Conservation (phyloP, 179 eudicot genomes). For the Silene coronaria region DNA sequence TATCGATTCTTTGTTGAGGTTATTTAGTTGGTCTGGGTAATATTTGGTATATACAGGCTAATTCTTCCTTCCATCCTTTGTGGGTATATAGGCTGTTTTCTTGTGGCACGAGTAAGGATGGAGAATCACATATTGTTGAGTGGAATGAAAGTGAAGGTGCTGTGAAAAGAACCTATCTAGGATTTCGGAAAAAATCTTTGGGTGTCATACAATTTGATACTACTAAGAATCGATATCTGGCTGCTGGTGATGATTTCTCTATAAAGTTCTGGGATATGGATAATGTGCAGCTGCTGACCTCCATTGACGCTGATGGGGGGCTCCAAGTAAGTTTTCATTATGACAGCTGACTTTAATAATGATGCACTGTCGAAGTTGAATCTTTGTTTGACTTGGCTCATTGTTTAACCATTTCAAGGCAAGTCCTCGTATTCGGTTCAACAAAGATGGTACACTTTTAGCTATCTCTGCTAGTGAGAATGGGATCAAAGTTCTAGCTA, state of each 20-base stretch:
- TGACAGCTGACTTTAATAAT: background rate
- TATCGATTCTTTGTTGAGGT: constrained; percentile 1
- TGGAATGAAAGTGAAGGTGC: constrained; percentile 99
- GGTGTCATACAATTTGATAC: constrained; percentile 95
- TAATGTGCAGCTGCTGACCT: constrained; percentile 62
- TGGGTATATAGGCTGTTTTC: constrained; percentile 62
- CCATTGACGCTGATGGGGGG: constrained; percentile 86
- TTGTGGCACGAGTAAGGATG: constrained; percentile 94
- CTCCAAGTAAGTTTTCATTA: constrained; percentile 55
- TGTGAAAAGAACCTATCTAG: constrained; percentile 80
- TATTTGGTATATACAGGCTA: constrained; percentile 1
- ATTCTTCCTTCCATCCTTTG: background rate
- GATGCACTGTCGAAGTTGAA: background rate
- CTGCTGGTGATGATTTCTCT: constrained; percentile 84
- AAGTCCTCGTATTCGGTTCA: constrained; percentile 82
- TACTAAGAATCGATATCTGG: constrained; percentile 76
- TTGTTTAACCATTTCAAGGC: constrained; percentile 44
- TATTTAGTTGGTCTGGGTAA: constrained; percentile 9
- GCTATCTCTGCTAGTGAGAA: constrained; percentile 87
- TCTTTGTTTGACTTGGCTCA: constrained; percentile 6
- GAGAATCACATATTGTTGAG: constrained; percentile 87
- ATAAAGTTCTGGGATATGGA: constrained; percentile 98
- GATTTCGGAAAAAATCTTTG: constrained; percentile 65
- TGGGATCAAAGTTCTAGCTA: constrained; percentile 78
- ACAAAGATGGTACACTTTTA: constrained; percentile 81